Base-by-base conservation (phyloP, 2,329 filamentous ascomycete species). In the Xylaria digitata region DNA sequence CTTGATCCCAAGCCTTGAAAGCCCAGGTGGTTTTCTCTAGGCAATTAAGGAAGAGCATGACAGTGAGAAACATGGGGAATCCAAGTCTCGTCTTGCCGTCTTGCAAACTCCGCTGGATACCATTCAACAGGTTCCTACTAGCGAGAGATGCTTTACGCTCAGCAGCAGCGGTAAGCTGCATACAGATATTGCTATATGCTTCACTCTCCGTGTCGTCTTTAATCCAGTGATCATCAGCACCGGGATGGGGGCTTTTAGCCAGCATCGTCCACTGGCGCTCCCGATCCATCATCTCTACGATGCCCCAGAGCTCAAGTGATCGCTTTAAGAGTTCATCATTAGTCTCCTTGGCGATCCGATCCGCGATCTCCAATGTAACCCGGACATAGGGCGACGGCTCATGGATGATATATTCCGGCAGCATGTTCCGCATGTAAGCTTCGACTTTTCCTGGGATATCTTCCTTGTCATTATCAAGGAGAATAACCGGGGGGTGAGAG, bases 1-100 rank as follows among this genome's bases (percentile, higher is more conserved):
- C 84, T 74, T 90, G 86, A 71, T 90, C 87, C 87, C 88, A 91
- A 1, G 86, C 87, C 69, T 89, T 89, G 79, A 90, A 90, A 0
- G 87, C 85, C 89, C 88, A 91, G 0, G 88, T 90, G 0, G 87
- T 88, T 78, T 90, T 90, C 74, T 91, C 89, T 15, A 90, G 82
- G 70, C 87, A 89, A 73, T 89, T 89, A 54, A 90, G 83, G 68
- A 90, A 85, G 61, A 90, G 85, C 62, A 90, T 77, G 2, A 86
- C 84, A 2, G 87, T 85, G 23, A 90, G 83, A 72, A 88, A 90
- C 78, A 89, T 86, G 70, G 84, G 84, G 72, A 89, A 89, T 37
- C 85, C 85, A 60, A 87, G 82, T 71, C 84, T 86, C 63, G 82
- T 83, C 73, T 88, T 87, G 77, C 86, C 87, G 72, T 89, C 87